Conservation (phyloP, 305 asterid species). For the Plantago rigida region DNA sequence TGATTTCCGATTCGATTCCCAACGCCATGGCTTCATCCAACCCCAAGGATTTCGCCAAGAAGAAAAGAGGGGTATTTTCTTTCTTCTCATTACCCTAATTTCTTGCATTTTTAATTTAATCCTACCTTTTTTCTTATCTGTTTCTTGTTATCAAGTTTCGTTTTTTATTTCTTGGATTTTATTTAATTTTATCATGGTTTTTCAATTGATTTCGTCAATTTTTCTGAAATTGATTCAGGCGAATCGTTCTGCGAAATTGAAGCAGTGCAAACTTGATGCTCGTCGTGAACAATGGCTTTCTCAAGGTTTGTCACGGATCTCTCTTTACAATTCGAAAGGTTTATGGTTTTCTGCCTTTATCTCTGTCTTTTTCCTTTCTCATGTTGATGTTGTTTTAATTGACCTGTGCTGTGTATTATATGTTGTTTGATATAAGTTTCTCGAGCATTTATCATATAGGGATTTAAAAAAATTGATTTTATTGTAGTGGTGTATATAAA, state of each 20-base stretch:
- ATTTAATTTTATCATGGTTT: background rate
- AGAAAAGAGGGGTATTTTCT: slow-evolving; percentile 25
- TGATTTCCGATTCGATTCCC: slow-evolving; percentile 44
- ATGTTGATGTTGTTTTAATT: background rate
- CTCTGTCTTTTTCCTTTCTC: background rate
- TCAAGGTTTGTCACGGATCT: slow-evolving; percentile 46
- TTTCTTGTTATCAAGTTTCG: background rate
- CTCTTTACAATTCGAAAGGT: slow-evolving; percentile 8
- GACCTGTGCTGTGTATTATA: background rate
- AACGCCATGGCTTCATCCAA: slow-evolving; percentile 34
- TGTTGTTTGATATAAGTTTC: background rate
- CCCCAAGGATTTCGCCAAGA: slow-evolving; percentile 43
- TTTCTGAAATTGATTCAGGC: slow-evolving; percentile 31
- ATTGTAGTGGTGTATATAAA: no score
- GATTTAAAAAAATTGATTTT: no score
- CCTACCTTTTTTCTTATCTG: background rate
- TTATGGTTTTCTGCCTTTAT: slow-evolving; percentile 4
- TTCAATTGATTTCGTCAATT: background rate
- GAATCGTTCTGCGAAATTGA: slow-evolving; percentile 69
- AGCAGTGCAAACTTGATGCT: slow-evolving; percentile 79
- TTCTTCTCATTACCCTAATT: no score
- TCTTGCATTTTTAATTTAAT: no score
- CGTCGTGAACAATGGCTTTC: slow-evolving; percentile 90
- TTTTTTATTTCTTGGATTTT: background rate
- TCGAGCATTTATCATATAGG: no score